Evolutionary conservation across 176 grass and related monocot species (phyloP).

Genomic region (Musa acuminata): DNA sequence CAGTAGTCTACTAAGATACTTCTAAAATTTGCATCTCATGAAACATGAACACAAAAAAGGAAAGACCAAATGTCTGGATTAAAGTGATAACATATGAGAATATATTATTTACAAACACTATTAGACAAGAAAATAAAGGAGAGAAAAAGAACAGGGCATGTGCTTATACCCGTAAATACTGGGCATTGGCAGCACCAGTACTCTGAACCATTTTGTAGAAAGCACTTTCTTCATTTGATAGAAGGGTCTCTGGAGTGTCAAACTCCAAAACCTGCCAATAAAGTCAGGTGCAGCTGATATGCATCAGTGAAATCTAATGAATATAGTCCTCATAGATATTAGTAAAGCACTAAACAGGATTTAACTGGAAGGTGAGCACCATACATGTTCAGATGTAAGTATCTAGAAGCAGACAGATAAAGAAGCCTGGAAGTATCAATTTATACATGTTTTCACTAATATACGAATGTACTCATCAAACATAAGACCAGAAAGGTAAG

Average conservation of each 20-base stretch:
- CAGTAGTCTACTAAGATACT: no score
- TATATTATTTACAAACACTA: neutral
- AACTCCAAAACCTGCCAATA: constrained; percentile 76
- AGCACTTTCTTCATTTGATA: constrained; percentile 77
- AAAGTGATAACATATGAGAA: neutral
- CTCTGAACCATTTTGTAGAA: constrained; percentile 98
- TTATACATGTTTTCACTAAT: no score
- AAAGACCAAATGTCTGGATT: neutral
- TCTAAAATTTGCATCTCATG: no score
- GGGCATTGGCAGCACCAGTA: constrained; percentile 83
- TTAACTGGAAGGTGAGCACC: neutral
- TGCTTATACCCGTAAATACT: constrained; percentile 68
- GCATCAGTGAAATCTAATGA: neutral
- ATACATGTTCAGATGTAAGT: neutral
- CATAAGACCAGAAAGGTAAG: no score
- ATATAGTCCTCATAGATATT: neutral
- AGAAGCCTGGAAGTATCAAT: no score
- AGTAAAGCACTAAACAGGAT: no score
- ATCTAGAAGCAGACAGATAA: no score
- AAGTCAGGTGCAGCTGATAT: neutral
- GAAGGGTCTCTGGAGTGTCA: constrained; percentile 75
- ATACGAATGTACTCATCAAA: no score
- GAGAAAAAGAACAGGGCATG: neutral
- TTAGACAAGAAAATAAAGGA: no score
- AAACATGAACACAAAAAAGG: no score